A percentile compares a stretch with the other conserved stretches of the same genome.
Conservation (phyloP, 1,284 basidiomycete species). For the Cryptococcus wingfieldii region DNA sequence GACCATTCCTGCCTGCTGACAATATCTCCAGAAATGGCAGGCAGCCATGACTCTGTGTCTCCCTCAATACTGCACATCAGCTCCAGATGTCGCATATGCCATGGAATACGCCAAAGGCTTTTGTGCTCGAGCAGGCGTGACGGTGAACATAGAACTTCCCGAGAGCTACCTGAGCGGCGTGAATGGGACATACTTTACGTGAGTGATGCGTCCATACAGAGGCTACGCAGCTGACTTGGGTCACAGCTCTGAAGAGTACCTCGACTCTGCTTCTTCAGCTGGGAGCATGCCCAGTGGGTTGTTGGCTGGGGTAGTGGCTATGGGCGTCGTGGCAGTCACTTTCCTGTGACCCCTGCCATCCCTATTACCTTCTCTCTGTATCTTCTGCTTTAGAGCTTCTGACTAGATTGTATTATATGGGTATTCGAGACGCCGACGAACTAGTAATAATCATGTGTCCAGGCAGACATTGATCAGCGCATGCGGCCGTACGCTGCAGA, state of each 20-base stretch:
- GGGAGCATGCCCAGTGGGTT: too few relatives aligned
- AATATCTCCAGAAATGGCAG: conserved; percentile 16
- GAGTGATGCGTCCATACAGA: conserved; percentile 10
- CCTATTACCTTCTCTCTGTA: too few relatives aligned
- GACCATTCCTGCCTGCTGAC: background rate
- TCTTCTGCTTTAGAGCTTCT: too few relatives aligned
- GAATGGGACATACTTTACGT: conserved; percentile 33
- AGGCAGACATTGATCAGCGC: too few relatives aligned
- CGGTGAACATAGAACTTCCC: conserved; percentile 23
- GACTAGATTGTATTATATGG: too few relatives aligned
- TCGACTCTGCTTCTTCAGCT: background rate
- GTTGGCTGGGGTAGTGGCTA: too few relatives aligned
- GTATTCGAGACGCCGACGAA: too few relatives aligned
- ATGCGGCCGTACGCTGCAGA: too few relatives aligned
- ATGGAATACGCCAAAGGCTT: conserved; percentile 30
- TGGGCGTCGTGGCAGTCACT: too few relatives aligned
- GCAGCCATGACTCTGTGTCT: conserved; percentile 26
- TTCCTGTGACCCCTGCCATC: too few relatives aligned
- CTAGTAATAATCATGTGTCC: too few relatives aligned
- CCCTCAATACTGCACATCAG: conserved; percentile 23
- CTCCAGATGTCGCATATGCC: conserved; percentile 41
- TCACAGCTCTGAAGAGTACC: conserved; percentile 6
- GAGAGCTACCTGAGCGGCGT: conserved; percentile 16
- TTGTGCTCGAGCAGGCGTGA: conserved; percentile 33
- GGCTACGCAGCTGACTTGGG: background rate